Conservation (phyloP, 129 eudicot genomes). For the carrot (Daucus carota) region DNA sequence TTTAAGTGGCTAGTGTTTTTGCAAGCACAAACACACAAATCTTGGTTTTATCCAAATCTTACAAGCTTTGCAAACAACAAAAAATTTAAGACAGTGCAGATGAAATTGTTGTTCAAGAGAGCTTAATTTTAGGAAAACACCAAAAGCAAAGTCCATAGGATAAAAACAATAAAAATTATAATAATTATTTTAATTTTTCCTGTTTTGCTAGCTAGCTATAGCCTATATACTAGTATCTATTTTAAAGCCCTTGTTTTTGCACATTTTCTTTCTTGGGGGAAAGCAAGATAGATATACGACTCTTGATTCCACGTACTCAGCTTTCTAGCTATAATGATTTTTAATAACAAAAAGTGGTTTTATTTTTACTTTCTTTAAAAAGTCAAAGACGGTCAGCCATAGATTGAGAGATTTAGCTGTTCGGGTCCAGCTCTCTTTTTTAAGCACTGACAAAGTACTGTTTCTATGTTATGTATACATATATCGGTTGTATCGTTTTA, state of each 20-base stretch:
- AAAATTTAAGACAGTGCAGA: conserved; percentile 24
- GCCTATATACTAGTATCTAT: neutral
- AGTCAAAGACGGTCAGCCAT: conserved; percentile 80
- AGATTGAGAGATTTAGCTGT: conserved; percentile 27
- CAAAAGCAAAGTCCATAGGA: conserved; percentile 21
- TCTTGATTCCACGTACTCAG: conserved; percentile 18
- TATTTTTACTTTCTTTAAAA: conserved; percentile 23
- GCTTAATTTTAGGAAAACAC: conserved; percentile 44
- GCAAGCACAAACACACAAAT: conserved; percentile 37
- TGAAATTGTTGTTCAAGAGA: conserved; percentile 29
- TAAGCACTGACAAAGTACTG: conserved; percentile 15
- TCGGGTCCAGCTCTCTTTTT: conserved; percentile 41
- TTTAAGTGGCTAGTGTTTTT: conserved; percentile 22
- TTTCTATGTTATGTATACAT: conserved; percentile 13
- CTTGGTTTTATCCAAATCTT: conserved; percentile 55
- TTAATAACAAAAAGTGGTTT: neutral
- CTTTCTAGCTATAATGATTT: neutral
- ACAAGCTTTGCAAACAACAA: no score
- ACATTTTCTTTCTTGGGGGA: conserved; percentile 17
- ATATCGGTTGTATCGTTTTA: conserved; percentile 40
- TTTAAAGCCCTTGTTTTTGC: conserved; percentile 6
- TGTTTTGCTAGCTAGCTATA: neutral
- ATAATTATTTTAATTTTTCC: neutral
- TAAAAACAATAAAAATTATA: no score
- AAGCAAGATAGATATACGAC: neutral